Evolutionary conservation across 768 basidiomycete species (phyloP).

Genomic region (Pleurotus djamor): DNA sequence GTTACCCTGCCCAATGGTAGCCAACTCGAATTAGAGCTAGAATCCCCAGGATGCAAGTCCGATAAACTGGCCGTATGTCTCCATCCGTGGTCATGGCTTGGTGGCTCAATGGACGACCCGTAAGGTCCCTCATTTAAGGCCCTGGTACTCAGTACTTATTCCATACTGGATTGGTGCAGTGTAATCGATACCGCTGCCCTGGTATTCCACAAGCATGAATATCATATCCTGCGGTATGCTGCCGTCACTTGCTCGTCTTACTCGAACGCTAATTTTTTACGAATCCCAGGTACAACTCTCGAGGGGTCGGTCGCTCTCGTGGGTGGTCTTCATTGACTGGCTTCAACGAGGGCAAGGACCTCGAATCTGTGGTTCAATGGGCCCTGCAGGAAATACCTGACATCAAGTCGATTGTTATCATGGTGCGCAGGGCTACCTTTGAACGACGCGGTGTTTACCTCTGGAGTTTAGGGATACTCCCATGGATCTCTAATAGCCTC

Average conservation of each 20-base stretch:
- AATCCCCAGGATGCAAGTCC: slow-evolving; percentile 19
- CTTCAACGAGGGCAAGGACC: slow-evolving; percentile 64
- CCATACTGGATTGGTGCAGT: slow-evolving; percentile 22
- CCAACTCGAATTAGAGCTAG: slow-evolving; percentile 37
- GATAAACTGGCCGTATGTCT: slow-evolving; percentile 63
- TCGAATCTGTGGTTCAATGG: slow-evolving; percentile 61
- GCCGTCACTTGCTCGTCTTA: not conserved
- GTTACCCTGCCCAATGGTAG: slow-evolving; percentile 33
- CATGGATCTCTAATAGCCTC: slow-evolving; percentile 76
- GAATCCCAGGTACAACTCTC: slow-evolving; percentile 61
- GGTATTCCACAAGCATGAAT: slow-evolving; percentile 40
- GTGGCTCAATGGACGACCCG: slow-evolving; percentile 77
- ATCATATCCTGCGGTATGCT: slow-evolving; percentile 43
- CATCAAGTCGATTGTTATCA: slow-evolving; percentile 50
- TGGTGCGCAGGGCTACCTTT: slow-evolving; percentile 38
- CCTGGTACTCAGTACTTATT: not conserved
- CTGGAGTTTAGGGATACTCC: slow-evolving; percentile 66
- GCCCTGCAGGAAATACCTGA: slow-evolving; percentile 39
- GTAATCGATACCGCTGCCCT: slow-evolving; percentile 40
- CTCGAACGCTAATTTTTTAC: not conserved
- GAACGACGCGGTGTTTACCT: not conserved
- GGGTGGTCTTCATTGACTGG: slow-evolving; percentile 78
- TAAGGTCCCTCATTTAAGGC: slow-evolving; percentile 33
- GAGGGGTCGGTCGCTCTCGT: slow-evolving; percentile 73
- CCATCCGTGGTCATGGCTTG: slow-evolving; percentile 87